Conservation (phyloP, 352 stramenopile genomes). For the Globisporangium recalcitrans region DNA sequence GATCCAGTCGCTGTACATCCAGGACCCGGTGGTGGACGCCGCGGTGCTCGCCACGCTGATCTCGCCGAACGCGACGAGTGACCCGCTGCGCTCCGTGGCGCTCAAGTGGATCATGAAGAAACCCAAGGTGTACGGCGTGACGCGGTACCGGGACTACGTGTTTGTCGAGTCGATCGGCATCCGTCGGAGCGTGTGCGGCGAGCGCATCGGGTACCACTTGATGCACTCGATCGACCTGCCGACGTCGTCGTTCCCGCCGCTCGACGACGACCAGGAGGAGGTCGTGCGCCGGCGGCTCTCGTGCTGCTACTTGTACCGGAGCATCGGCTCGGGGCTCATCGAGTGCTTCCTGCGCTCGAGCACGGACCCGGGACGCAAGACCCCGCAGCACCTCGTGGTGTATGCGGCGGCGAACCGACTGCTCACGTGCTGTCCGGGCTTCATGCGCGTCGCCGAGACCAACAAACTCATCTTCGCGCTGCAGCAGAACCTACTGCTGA, state of each 20-base stretch:
- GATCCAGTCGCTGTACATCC: conserved; percentile 20
- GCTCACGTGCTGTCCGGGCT: conserved; percentile 16
- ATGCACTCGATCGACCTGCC: conserved; percentile 31
- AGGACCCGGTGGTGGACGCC: conserved; percentile 21
- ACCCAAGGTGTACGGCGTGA: conserved; percentile 18
- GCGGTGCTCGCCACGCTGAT: conserved; percentile 17
- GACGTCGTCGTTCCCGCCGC: conserved; percentile 11
- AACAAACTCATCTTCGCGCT: conserved; percentile 22
- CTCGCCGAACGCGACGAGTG: conserved; percentile 4
- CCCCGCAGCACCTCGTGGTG: conserved; percentile 10
- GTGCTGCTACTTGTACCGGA: conserved; percentile 18
- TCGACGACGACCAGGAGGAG: conserved; percentile 11
- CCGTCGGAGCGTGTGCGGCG: conserved; percentile 9
- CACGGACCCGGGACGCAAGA: conserved; percentile 11
- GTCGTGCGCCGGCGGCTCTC: conserved; percentile 16
- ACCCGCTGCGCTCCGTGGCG: conserved; percentile 18
- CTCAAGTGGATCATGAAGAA: conserved; percentile 25
- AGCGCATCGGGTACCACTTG: conserved; percentile 30
- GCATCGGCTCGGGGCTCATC: conserved; percentile 17
- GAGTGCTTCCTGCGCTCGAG: conserved; percentile 18
- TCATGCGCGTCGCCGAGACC: conserved; percentile 19
- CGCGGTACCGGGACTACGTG: conserved; percentile 20
- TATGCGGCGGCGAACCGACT: conserved; percentile 14
- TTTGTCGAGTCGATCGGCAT: conserved; percentile 26
- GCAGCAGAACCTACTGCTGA: conserved; percentile 11